phyloP scores from a whole-genome alignment of 345 rosid species.

The Barbarea vulgaris region DNA sequence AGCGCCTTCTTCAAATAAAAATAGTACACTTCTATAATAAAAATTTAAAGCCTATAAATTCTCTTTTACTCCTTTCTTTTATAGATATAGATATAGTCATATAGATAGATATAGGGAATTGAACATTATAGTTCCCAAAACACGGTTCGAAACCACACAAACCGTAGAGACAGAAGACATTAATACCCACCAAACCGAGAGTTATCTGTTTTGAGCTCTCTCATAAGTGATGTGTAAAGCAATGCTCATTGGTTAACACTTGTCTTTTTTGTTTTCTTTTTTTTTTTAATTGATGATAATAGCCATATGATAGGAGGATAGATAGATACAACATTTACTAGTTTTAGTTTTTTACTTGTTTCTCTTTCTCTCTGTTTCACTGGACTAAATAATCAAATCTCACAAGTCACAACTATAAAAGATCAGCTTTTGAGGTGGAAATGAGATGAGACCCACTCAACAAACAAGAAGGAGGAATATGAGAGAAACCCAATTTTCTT shows the following conservation, averaged over 20 bases:
- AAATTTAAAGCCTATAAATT: not conserved
- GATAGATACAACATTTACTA: conserved; percentile 29
- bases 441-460: conserved; percentile 39
- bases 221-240: conserved; percentile 35
- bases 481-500: conserved; percentile 35
- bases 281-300: not conserved
- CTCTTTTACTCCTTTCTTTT: not conserved
- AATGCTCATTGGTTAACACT: conserved; percentile 39
- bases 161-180: conserved; percentile 26
- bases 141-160: conserved; percentile 38
- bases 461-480: conserved; percentile 45
- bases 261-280: conserved; percentile 5
- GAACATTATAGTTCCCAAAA: conserved; percentile 35
- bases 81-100: conserved; percentile 22
- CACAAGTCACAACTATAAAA: conserved; percentile 37
- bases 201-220: conserved; percentile 34
- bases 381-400: conserved; percentile 36
- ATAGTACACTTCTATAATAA: conserved; percentile 31
- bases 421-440: conserved; percentile 41
- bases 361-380: conserved; percentile 8
- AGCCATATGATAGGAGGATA: conserved; percentile 31
- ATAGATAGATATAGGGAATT: conserved; percentile 20
- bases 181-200: conserved; percentile 37
- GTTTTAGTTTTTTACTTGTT: conserved; percentile 17
- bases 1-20: conserved; percentile 16